Percentiles rank a stretch among this genome's conserved stretches.
Evolutionary conservation across 805 yeast species (phyloP).

Genomic region (Kazachstania martiniae): DNA sequence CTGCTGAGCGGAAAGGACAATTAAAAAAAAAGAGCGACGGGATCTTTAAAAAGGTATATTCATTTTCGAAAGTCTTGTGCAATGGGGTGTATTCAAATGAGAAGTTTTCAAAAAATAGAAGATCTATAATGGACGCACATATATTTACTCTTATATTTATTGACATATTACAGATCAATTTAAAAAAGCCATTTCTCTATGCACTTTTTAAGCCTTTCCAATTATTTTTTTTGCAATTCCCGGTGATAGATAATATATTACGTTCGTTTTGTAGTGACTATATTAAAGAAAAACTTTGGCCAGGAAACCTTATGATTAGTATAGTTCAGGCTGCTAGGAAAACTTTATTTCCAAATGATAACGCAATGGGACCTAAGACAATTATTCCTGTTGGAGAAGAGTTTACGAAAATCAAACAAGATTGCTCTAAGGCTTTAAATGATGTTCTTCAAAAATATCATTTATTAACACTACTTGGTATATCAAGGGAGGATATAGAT

Average conservation of each 20-base stretch:
- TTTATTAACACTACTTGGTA: slow-evolving; percentile 10
- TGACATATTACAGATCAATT: slow-evolving; percentile 10
- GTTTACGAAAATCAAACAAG: slow-evolving; percentile 23
- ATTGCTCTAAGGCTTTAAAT: slow-evolving; percentile 21
- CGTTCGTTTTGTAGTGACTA: no score
- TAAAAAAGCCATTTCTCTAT: slow-evolving; percentile 27
- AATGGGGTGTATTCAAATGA: not conserved
- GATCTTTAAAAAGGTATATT: not conserved
- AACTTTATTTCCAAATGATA: slow-evolving; percentile 34
- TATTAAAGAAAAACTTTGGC: no score
- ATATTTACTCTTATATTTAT: slow-evolving; percentile 11
- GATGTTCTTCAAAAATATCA: slow-evolving; percentile 11
- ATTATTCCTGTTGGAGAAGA: slow-evolving; percentile 33
- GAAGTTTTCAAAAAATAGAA: not conserved
- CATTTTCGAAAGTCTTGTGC: not conserved
- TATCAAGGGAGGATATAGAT: slow-evolving; percentile 16
- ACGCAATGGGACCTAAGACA: slow-evolving; percentile 39
- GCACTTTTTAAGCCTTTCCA: slow-evolving; percentile 16
- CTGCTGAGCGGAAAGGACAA: not conserved
- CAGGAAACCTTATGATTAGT: no score
- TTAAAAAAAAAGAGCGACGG: not conserved
- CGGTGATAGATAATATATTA: no score
- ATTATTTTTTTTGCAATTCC: no score
- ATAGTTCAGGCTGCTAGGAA: no score
- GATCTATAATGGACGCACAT: slow-evolving; percentile 5